phyloP scores from a whole-genome alignment of 805 yeast species.

The Metschnikowia similis region DNA sequence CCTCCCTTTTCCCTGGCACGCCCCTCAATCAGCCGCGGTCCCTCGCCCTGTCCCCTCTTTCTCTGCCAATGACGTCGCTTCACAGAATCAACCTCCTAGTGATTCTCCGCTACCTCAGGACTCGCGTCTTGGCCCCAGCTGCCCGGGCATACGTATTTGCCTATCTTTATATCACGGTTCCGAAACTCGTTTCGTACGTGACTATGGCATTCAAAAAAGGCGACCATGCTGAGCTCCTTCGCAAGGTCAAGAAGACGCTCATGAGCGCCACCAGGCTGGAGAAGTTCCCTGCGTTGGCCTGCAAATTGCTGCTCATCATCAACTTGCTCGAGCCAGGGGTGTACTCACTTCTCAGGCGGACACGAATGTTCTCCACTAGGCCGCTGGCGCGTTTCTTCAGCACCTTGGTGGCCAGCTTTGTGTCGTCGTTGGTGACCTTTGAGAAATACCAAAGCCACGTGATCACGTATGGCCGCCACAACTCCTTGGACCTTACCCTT shows the following conservation, averaged over 20 bases:
- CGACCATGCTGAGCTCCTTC: constrained; percentile 12
- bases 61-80: neutral
- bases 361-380: neutral
- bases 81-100: neutral
- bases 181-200: constrained; percentile 21
- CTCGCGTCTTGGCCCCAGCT: constrained; percentile 23
- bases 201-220: constrained; percentile 14
- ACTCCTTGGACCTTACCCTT: constrained; percentile 34
- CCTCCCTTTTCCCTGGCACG: neutral
- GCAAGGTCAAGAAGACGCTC: constrained; percentile 17
- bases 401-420: constrained; percentile 26
- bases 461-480: constrained; percentile 25
- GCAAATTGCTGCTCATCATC: constrained; percentile 28
- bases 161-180: constrained; percentile 32
- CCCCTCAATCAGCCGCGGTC: neutral
- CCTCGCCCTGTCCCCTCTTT: neutral
- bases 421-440: constrained; percentile 26
- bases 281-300: constrained; percentile 35
- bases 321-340: constrained; percentile 27
- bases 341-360: constrained; percentile 10
- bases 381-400: constrained; percentile 14
- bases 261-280: constrained; percentile 24
- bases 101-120: neutral
- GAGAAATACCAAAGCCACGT: constrained; percentile 31
- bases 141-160: constrained; percentile 31